A percentile compares a stretch with the other conserved stretches of the same genome.
Evolutionary conservation across 176 grass and related monocot genomes (phyloP).

Genomic region (Musa itinerans): DNA sequence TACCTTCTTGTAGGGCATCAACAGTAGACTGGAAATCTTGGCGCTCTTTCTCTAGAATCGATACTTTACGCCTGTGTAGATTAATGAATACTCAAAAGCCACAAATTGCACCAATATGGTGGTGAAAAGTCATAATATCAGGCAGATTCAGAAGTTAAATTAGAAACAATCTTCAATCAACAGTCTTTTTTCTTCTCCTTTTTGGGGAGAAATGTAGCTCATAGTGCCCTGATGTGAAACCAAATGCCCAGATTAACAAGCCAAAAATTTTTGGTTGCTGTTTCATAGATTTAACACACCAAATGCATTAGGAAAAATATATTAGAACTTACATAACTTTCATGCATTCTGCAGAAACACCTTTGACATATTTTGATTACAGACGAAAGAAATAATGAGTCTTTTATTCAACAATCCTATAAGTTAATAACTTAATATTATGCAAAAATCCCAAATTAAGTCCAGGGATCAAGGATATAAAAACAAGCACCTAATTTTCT

Average conservation of each 20-base stretch:
- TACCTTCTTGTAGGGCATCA: conserved; percentile 96
- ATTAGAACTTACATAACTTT: not conserved
- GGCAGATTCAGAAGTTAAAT: not conserved
- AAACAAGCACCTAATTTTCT: not conserved
- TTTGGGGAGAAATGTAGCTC: not conserved
- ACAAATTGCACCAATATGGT: not conserved
- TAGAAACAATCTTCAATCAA: not conserved
- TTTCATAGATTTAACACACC: not conserved
- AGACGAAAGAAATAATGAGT: not conserved
- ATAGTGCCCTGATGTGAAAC: not conserved
- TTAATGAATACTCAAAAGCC: conserved; percentile 17
- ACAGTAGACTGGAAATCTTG: conserved; percentile 93
- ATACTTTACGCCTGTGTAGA: conserved; percentile 71
- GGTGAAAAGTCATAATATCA: not conserved
- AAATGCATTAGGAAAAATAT: not conserved
- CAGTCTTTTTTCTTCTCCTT: not conserved
- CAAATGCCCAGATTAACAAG: not conserved
- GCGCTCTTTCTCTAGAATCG: conserved; percentile 75
- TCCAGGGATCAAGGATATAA: no score
- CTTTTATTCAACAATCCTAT: no score
- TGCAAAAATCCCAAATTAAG: no score
- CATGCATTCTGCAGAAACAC: not conserved
- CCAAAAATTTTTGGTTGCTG: not conserved
- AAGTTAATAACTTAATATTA: no score
- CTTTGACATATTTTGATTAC: not conserved